Percentiles rank a stretch among this genome's conserved stretches.
phyloP scores from a whole-genome alignment of 2,329 filamentous ascomycete genomes.

The Reticulascus tulasneorum region DNA sequence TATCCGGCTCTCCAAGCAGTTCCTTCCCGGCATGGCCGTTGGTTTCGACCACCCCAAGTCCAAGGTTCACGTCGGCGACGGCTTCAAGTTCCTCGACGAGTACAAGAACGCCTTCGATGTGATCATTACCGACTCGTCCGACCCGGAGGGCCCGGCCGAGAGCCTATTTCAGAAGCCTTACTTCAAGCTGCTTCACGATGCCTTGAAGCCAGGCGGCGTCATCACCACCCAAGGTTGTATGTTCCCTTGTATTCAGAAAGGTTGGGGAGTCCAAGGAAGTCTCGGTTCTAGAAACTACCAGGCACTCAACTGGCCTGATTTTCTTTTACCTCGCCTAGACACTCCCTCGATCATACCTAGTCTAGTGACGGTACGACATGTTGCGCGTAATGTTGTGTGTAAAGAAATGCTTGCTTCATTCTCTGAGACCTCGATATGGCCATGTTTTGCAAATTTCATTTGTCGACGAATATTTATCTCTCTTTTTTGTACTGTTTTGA shows the following conservation, averaged over 20 bases:
- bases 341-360: constrained; percentile 11
- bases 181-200: constrained; percentile 88
- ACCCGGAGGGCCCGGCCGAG: constrained; percentile 95
- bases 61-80: constrained; percentile 89
- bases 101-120: constrained; percentile 98
- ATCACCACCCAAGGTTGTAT: constrained; percentile 99
- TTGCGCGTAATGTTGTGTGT: too few relatives aligned
- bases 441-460: too few relatives aligned
- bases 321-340: constrained; percentile 16
- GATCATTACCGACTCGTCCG: constrained; percentile 98
- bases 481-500: too few relatives aligned
- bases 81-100: constrained; percentile 97
- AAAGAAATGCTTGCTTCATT: background rate
- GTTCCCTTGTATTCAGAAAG: constrained; percentile 61
- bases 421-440: too few relatives aligned
- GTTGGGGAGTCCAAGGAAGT: constrained; percentile 12
- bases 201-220: constrained; percentile 90
- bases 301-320: constrained; percentile 24
- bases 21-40: constrained; percentile 88
- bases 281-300: constrained; percentile 3
- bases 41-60: constrained; percentile 93
- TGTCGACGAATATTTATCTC: constrained; percentile 8
- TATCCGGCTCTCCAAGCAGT: constrained; percentile 97
- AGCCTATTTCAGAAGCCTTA: constrained; percentile 97
- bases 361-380: too few relatives aligned